Evolutionary conservation across 441 rosid genomes (phyloP), one percentile per base, ranked within the genome.

Genomic region (Eutrema salsugineum): DNA sequence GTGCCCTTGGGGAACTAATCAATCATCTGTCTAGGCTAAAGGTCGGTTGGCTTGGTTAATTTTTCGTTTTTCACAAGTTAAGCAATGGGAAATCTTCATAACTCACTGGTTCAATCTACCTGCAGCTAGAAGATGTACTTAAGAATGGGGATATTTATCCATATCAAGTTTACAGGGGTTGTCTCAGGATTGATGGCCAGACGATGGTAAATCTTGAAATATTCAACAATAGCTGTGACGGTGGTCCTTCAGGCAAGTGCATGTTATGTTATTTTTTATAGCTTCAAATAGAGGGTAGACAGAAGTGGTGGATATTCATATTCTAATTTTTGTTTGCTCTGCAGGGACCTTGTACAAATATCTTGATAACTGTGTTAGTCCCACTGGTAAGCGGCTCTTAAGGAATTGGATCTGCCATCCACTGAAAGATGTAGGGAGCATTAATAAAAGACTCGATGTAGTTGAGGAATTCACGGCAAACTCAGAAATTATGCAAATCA

Each of bases 351-450:
- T 95, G 73, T 86, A 84, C 81, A 86, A 86, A 59, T 89, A 89
- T 84, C 96, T 95, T 68, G 87, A 95, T 75, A 89, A 80, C 78
- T 95, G 98, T 74, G 59, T 89, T 54, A 92, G 93, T 47, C 82
- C 90, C 74, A 86, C 93, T 72, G 98, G 98, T 27, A 92, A 86
- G 73, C 86, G 97, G 69, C 92, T 88, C 70, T 84, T 95, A 56
- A 85, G 99, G 79, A 84, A 77, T 71, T 95, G 99, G 98, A 89
- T 95, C 71, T 95, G 98, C 80, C 98, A 91, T 80, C 98, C 99
- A 30, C 88, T 93, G 48, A 91, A 91, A 82, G 85, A 83, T 86
- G 85, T 79, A 69, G 90, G 65, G 36, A 77, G 77, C 84, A 95
- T 95, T 76, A 91, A 91, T 64, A 79, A 84, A 63, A 83, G 98